Evolutionary conservation across 352 stramenopile species (phyloP), one percentile per base, ranked within the genome.

Genomic region (Phytophthora tubulina): DNA sequence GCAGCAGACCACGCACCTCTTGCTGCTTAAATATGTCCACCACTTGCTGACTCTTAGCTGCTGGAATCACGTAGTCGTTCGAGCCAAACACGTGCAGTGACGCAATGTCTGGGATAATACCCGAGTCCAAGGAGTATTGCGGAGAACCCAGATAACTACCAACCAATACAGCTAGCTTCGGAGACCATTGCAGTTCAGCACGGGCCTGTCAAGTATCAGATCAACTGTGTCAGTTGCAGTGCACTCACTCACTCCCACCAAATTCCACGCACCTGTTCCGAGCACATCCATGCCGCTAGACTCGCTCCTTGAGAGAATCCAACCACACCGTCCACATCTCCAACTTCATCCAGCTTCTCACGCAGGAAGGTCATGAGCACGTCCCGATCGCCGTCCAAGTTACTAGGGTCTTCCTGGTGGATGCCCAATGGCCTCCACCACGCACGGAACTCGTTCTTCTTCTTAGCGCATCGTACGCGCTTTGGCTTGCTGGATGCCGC

Each of bases 231-330:
- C 38, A 70, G 36, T 69, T 17, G 32, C 21, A 45, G 31, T 39
- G 1, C 31, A 10, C 31, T 21, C 10, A 45, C 38, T 46, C 53
- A 48, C 30, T 21, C 32, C 14, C 5, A 39, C n/a, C 42, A 39
- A 35, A n/a, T 15, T 51, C 56, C 14, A 69, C 55, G 54, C 30
- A 88, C 82, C 73, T 93, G 78, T 13, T 82, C 59, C 10, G 89
- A 88, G 69, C 89, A 95, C 73, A 96, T 86, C 88, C 87, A 95
- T 49, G 89, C 80, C 30, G 87, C 89, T 14, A 96, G 72, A 58
- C 77, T 92, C 15, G 89, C 89, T 39, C 89, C 89, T 67, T 96
- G 89, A 3, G 87, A 95, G 65, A 96, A 96, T 4, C 89, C 89
- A n/a, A 96, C 61, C 4, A 96, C 86, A 36, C 81, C 88, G 55